Evolutionary conservation across 495 filamentous ascomycete genomes (phyloP).

Genomic region (Podospora pseudopauciseta): DNA sequence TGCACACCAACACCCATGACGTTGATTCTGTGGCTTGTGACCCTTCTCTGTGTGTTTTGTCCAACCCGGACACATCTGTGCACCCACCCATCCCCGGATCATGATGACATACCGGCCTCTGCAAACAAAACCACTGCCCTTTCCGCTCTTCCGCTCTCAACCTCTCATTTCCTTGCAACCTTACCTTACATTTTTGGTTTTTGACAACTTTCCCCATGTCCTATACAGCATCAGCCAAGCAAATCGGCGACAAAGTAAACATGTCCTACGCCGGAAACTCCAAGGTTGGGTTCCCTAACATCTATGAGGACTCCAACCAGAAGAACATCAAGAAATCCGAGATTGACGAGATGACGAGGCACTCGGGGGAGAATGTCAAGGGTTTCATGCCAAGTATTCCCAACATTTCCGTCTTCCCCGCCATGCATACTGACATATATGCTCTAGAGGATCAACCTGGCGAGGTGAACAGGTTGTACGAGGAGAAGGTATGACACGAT

Average conservation of each 20-base stretch:
- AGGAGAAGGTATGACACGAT: conserved; percentile 10
- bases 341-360: conserved; percentile 18
- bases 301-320: conserved; percentile 27
- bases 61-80: background rate
- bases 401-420: background rate
- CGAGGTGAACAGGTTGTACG: conserved; percentile 18
- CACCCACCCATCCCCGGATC: background rate
- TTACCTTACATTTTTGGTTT: background rate
- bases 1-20: background rate
- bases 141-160: background rate
- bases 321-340: conserved; percentile 18
- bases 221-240: background rate
- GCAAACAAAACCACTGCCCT: background rate
- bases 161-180: background rate
- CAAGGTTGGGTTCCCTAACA: conserved; percentile 20
- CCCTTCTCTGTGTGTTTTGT: background rate
- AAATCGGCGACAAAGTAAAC: background rate
- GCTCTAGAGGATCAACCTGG: conserved; percentile 18
- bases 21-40: background rate
- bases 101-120: background rate
- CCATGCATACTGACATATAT: background rate
- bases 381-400: conserved; percentile 23
- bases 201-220: background rate
- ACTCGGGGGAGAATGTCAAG: conserved; percentile 26
- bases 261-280: conserved; percentile 22